phyloP scores from a whole-genome alignment of 1,284 basidiomycete species.

The Sporisorium iseilematis-ciliati region DNA sequence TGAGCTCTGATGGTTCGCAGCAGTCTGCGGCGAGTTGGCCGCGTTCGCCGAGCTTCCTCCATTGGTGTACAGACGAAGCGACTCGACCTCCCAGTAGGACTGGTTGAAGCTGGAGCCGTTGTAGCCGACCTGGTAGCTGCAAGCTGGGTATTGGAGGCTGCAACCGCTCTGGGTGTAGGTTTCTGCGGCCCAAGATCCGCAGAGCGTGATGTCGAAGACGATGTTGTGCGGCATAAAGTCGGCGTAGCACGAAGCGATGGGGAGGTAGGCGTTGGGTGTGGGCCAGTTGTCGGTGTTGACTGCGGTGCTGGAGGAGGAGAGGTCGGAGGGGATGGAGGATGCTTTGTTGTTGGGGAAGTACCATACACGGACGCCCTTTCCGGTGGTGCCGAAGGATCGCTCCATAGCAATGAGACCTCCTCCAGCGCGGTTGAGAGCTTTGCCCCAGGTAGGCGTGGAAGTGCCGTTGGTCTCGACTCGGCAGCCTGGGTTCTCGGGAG shows the following conservation, averaged over 20 bases:
- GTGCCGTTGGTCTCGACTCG: slow-evolving; percentile 59
- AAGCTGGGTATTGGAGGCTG: slow-evolving; percentile 47
- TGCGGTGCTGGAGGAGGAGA: slow-evolving; percentile 33
- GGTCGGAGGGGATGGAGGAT: slow-evolving; percentile 47
- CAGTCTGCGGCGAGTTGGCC: slow-evolving; percentile 34
- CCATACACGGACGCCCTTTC: slow-evolving; percentile 66
- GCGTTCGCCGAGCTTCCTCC: slow-evolving; percentile 52
- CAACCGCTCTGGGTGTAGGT: slow-evolving; percentile 54
- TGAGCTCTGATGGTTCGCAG: slow-evolving; percentile 9
- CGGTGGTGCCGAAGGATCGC: slow-evolving; percentile 58
- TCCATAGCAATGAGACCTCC: slow-evolving; percentile 67
- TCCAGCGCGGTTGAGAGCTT: slow-evolving; percentile 54
- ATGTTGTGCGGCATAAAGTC: slow-evolving; percentile 62
- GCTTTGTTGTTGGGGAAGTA: slow-evolving; percentile 53
- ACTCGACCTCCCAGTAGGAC: slow-evolving; percentile 62
- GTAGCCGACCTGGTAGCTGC: slow-evolving; percentile 58
- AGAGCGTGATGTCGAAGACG: slow-evolving; percentile 65
- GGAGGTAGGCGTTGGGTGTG: slow-evolving; percentile 56
- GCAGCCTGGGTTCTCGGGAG: slow-evolving; percentile 55
- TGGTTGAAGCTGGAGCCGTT: slow-evolving; percentile 55
- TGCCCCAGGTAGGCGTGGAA: slow-evolving; percentile 57
- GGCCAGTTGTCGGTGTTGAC: slow-evolving; percentile 60
- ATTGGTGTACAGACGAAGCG: slow-evolving; percentile 51
- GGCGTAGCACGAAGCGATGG: slow-evolving; percentile 54
- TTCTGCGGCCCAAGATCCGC: slow-evolving; percentile 62